phyloP scores from a whole-genome alignment of 495 filamentous ascomycete species.

The Penicillium odoratum region DNA sequence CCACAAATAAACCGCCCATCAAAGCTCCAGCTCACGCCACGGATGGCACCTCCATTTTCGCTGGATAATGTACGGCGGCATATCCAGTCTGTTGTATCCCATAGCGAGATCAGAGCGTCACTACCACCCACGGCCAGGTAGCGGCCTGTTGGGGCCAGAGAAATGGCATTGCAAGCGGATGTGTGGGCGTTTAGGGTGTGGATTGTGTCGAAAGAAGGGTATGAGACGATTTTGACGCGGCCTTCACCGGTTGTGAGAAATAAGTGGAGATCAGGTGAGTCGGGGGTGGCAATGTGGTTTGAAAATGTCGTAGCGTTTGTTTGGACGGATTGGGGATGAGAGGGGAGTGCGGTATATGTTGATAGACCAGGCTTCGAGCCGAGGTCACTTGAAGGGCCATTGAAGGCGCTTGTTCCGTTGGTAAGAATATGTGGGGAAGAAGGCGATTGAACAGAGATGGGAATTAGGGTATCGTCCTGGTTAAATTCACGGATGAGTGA shows the following conservation, averaged over 20 bases:
- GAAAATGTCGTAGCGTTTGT: constrained; percentile 85
- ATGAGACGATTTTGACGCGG: constrained; percentile 75
- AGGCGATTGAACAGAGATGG: constrained; percentile 54
- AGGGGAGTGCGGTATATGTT: constrained; percentile 50
- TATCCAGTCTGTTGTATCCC: constrained; percentile 92
- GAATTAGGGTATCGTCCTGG: constrained; percentile 70
- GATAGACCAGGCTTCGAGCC: constrained; percentile 21
- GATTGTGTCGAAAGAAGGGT: constrained; percentile 48
- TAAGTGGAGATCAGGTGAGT: constrained; percentile 48
- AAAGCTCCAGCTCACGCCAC: constrained; percentile 85
- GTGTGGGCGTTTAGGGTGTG: constrained; percentile 81
- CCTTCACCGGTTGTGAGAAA: constrained; percentile 85
- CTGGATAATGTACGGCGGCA: constrained; percentile 77
- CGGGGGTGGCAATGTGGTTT: constrained; percentile 49
- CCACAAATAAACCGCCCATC: constrained; percentile 87
- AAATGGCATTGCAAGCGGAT: constrained; percentile 68
- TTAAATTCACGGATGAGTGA: neutral
- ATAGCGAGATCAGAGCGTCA: constrained; percentile 85
- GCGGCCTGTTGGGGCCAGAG: constrained; percentile 71
- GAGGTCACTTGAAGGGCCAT: constrained; percentile 11
- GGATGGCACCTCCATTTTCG: constrained; percentile 71
- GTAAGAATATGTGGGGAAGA: constrained; percentile 37
- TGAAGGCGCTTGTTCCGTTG: constrained; percentile 9
- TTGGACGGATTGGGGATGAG: constrained; percentile 69
- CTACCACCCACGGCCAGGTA: constrained; percentile 87